Evolutionary conservation across 768 basidiomycete species (phyloP).

Genomic region (Omphalotus guepiniiformis): DNA sequence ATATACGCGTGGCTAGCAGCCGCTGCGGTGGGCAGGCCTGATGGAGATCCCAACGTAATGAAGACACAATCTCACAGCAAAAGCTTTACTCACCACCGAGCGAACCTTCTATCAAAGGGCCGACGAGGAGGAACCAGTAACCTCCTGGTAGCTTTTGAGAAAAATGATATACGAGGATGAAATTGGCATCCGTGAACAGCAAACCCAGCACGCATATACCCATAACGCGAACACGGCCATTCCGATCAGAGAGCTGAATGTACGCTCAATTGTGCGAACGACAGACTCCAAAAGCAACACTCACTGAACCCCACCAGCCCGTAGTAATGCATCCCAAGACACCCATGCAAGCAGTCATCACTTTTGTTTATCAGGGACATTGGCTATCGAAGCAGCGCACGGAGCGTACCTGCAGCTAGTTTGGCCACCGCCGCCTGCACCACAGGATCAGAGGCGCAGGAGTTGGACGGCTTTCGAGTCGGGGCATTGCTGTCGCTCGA

Average conservation of each 20-base stretch:
- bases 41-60: conserved; percentile 7
- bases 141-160: conserved; percentile 67
- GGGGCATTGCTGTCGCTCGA: not conserved
- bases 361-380: conserved; percentile 17
- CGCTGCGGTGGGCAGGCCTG: not conserved
- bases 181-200: conserved; percentile 57
- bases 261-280: not conserved
- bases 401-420: conserved; percentile 44
- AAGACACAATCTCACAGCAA: not conserved
- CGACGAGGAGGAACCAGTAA: conserved; percentile 73
- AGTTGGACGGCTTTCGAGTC: conserved; percentile 12
- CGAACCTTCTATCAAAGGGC: conserved; percentile 61
- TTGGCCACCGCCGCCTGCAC: conserved; percentile 71
- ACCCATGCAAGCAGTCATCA: conserved; percentile 62
- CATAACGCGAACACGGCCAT: conserved; percentile 66
- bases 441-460: conserved; percentile 64
- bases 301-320: conserved; percentile 82
- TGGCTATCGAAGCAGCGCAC: not conserved
- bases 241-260: conserved; percentile 66
- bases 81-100: conserved; percentile 58
- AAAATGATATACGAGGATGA: conserved; percentile 61
- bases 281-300: conserved; percentile 25
- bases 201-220: conserved; percentile 57
- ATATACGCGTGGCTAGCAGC: conserved; percentile 45
- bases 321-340: conserved; percentile 74